Percentiles rank a stretch among this genome's conserved stretches.
phyloP scores from a whole-genome alignment of 208 protist genomes.

The Leishmania braziliensis region DNA sequence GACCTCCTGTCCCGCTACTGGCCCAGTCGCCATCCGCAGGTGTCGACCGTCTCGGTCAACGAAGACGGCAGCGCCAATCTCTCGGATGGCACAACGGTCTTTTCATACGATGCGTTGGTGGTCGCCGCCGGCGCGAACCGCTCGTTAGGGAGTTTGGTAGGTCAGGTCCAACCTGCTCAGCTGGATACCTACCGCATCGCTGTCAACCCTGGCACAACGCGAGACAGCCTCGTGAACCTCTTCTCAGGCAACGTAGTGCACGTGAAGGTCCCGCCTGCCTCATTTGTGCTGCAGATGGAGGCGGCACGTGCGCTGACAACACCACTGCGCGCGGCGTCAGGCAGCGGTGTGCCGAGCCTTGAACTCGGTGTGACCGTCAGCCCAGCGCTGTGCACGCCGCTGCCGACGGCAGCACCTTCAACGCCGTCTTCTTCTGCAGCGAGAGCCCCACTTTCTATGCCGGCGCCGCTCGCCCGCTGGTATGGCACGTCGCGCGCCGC shows the following conservation, averaged over 20 bases:
- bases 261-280: constrained; percentile 78
- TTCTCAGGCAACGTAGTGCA: constrained; percentile 77
- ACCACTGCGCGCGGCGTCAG: neutral
- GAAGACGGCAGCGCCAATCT: constrained; percentile 30
- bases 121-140: constrained; percentile 71
- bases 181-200: constrained; percentile 76
- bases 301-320: constrained; percentile 19
- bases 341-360: neutral
- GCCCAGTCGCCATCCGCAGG: neutral
- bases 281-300: constrained; percentile 55
- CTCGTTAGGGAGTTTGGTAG: constrained; percentile 46
- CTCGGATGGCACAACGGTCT: constrained; percentile 37
- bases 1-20: neutral
- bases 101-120: constrained; percentile 84
- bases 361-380: neutral
- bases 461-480: neutral
- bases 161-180: constrained; percentile 22
- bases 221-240: constrained; percentile 66
- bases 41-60: constrained; percentile 14
- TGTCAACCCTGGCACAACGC: constrained; percentile 80
- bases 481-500: neutral
- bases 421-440: neutral
- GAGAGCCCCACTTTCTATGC: neutral
- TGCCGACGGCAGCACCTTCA: neutral
- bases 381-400: neutral